Conservation (phyloP, 495 filamentous ascomycete species). For the Aspergillus saccharolyticus region DNA sequence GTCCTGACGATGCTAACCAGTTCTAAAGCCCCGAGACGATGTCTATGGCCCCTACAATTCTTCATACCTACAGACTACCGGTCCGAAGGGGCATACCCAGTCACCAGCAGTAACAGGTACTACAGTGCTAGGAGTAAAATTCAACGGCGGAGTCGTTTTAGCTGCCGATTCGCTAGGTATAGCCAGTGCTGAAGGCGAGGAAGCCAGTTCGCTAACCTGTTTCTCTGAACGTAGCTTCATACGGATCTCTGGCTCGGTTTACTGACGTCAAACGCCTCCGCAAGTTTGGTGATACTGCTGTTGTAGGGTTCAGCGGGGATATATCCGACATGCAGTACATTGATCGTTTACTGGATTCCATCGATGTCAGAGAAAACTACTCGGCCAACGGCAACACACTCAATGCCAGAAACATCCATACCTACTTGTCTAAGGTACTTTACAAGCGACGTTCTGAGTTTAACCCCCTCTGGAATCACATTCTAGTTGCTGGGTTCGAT, state of each 20-base stretch:
- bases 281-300: constrained; percentile 63
- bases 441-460: constrained; percentile 92
- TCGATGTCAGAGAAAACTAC: constrained; percentile 88
- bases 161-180: constrained; percentile 94
- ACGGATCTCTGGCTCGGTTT: constrained; percentile 95
- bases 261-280: constrained; percentile 88
- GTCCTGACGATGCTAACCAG: constrained; percentile 26
- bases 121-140: constrained; percentile 90
- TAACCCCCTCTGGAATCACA: constrained; percentile 94
- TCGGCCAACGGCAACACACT: constrained; percentile 54
- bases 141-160: constrained; percentile 91
- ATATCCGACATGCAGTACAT: constrained; percentile 98
- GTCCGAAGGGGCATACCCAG: constrained; percentile 80
- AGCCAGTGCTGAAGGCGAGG: constrained; percentile 4
- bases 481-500: constrained; percentile 87
- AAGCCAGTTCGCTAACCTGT: background rate
- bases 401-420: constrained; percentile 90
- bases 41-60: constrained; percentile 88
- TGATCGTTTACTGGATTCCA: constrained; percentile 78
- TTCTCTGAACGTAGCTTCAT: constrained; percentile 62
- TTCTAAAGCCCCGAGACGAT: constrained; percentile 79
- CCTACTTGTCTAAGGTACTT: constrained; percentile 88
- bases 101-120: constrained; percentile 92
- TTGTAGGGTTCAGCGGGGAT: constrained; percentile 88
- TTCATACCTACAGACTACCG: constrained; percentile 68